A percentile compares a stretch with the other conserved stretches of the same genome.
These are phyloP conservation scores for Globisporangium recalcitrans DNA, from an alignment of 352 stramenopile species.

Conservation along the genomic window DNA sequence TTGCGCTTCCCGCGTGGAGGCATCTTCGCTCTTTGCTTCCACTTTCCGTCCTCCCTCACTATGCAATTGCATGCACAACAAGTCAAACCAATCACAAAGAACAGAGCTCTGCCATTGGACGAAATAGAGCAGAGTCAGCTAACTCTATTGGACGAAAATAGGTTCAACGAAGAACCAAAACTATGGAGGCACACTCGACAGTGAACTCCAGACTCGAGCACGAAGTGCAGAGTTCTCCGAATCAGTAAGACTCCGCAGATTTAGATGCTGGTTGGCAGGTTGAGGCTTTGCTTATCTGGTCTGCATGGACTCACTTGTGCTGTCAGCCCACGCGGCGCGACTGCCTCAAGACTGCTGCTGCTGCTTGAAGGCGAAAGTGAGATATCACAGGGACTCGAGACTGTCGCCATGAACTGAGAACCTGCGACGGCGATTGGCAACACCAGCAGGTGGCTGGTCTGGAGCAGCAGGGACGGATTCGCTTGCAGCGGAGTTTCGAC, in stretches of 20 bases:
- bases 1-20: slow-evolving; percentile 42
- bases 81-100: slow-evolving; percentile 2
- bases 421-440: slow-evolving; percentile 4
- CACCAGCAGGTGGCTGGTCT: not conserved
- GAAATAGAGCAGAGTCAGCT: not conserved
- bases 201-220: too few relatives aligned
- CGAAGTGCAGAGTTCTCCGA: too few relatives aligned
- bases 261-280: not conserved
- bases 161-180: not conserved
- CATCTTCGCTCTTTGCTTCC: slow-evolving; percentile 10
- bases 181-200: not conserved
- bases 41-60: slow-evolving; percentile 13
- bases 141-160: slow-evolving; percentile 1
- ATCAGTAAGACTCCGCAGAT: not conserved
- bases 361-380: not conserved
- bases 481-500: slow-evolving; percentile 12
- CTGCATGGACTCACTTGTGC: not conserved
- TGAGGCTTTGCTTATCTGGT: not conserved
- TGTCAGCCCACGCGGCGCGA: not conserved
- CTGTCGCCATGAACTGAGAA: slow-evolving; percentile 1
- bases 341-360: not conserved
- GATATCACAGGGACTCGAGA: not conserved
- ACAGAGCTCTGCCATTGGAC: not conserved
- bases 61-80: not conserved
- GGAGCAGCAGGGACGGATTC: not conserved